Conservation (phyloP, 2,329 filamentous ascomycete species). For the Fusarium sp. region DNA sequence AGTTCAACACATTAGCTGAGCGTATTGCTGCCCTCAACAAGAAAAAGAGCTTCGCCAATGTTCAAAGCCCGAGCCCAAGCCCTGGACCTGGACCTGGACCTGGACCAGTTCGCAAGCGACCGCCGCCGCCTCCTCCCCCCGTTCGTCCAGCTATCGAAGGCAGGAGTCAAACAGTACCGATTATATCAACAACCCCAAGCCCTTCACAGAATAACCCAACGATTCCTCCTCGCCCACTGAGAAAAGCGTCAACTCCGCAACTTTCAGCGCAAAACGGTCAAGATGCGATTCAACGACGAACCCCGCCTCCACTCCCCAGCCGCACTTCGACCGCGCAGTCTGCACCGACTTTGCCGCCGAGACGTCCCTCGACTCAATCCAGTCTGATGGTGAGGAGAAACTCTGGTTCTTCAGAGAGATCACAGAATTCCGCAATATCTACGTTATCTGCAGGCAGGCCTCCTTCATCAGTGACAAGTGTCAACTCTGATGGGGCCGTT, state of each 20-base stretch:
- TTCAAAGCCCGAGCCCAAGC: conserved; percentile 44
- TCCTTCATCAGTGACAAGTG: conserved; percentile 62
- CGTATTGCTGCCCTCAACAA: conserved; percentile 73
- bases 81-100: conserved; percentile 53
- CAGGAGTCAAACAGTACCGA: conserved; percentile 53
- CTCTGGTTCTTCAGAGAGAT: conserved; percentile 70
- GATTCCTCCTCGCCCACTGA: conserved; percentile 39
- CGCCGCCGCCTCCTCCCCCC: conserved; percentile 55
- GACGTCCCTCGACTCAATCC: conserved; percentile 59
- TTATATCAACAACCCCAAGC: conserved; percentile 49
- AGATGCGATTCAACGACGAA: conserved; percentile 34
- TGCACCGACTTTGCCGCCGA: conserved; percentile 63
- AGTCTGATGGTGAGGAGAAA: conserved; percentile 60
- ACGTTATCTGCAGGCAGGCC: conserved; percentile 61
- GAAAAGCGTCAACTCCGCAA: conserved; percentile 24
- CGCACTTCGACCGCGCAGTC: conserved; percentile 49
- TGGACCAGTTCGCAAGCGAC: conserved; percentile 57
- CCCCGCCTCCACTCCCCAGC: conserved; percentile 54
- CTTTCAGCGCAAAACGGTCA: conserved; percentile 19
- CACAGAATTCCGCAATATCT: conserved; percentile 66
- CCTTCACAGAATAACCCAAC: conserved; percentile 29
- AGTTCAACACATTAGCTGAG: conserved; percentile 70
- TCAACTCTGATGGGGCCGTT: conserved; percentile 55
- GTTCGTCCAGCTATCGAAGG: conserved; percentile 55
- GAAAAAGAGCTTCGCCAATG: conserved; percentile 68